Evolutionary conservation across 305 asterid species (phyloP).

Genomic region (Fraxinus dipetala): DNA sequence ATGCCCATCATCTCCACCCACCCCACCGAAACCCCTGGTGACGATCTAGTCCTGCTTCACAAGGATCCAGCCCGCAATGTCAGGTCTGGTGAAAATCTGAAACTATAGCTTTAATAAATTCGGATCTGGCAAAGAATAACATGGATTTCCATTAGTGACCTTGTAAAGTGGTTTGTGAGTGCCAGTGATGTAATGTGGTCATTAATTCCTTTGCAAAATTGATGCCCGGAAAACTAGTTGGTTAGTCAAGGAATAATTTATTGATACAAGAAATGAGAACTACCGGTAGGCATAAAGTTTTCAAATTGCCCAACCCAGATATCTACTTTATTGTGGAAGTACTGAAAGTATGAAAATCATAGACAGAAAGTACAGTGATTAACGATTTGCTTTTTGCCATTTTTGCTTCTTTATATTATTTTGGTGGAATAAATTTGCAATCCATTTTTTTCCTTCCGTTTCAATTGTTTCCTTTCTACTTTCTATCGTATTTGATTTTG

Average conservation of each 20-base stretch:
- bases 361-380: not conserved
- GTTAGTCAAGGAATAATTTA: not conserved
- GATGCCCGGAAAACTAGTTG: not conserved
- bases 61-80: not conserved
- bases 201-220: not conserved
- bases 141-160: not conserved
- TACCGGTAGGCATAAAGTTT: not conserved
- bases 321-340: not conserved
- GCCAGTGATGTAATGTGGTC: slow-evolving; percentile 3
- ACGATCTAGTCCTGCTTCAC: not conserved
- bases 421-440: not conserved
- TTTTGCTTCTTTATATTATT: not conserved
- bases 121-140: not conserved
- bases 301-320: not conserved
- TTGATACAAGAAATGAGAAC: not conserved
- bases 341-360: not conserved
- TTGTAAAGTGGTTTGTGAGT: not conserved
- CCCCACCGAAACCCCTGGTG: not conserved
- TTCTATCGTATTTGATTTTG: not conserved
- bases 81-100: slow-evolving; percentile 1
- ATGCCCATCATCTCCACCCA: not conserved
- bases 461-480: not conserved
- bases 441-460: not conserved
- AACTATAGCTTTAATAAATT: not conserved
- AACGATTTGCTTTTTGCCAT: not conserved